phyloP scores from a whole-genome alignment of 805 yeast species.

The Ogataea wickerhamii region DNA sequence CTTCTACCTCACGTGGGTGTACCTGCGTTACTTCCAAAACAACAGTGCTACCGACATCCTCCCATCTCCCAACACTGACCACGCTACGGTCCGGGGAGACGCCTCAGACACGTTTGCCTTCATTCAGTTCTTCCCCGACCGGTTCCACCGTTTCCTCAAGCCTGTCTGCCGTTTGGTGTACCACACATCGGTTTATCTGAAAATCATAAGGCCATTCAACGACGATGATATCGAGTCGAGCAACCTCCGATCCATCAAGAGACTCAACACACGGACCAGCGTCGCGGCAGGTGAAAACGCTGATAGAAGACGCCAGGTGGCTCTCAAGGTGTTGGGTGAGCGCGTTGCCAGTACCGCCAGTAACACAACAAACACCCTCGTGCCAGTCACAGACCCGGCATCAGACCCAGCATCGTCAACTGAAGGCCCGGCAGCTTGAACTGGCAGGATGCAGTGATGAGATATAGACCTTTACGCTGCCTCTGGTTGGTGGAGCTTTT shows the following conservation, averaged over 20 bases:
- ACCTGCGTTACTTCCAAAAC: slow-evolving; percentile 72
- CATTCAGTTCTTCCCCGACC: slow-evolving; percentile 77
- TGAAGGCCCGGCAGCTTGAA: not conserved
- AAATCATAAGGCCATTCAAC: slow-evolving; percentile 58
- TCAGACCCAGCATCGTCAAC: not conserved
- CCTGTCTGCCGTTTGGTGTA: slow-evolving; percentile 47
- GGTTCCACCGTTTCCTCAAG: slow-evolving; percentile 47
- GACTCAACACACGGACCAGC: slow-evolving; percentile 37
- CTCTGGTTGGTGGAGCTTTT: slow-evolving; percentile 7
- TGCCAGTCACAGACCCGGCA: not conserved
- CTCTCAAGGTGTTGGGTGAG: slow-evolving; percentile 70
- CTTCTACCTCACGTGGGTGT: slow-evolving; percentile 69
- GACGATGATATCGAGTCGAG: slow-evolving; percentile 69
- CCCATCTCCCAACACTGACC: slow-evolving; percentile 22
- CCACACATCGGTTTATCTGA: slow-evolving; percentile 38
- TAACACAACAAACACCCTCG: slow-evolving; percentile 2
- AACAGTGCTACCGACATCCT: slow-evolving; percentile 23
- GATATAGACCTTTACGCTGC: not conserved
- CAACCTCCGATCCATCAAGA: slow-evolving; percentile 64
- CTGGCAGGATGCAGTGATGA: too few relatives aligned
- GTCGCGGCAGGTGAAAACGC: slow-evolving; percentile 44
- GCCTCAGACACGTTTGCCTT: slow-evolving; percentile 87
- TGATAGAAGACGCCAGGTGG: slow-evolving; percentile 75
- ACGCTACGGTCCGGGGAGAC: slow-evolving; percentile 58
- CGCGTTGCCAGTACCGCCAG: slow-evolving; percentile 17